phyloP scores from a whole-genome alignment of 2,329 filamentous ascomycete genomes.

The Pseudogymnoascus sp. region DNA sequence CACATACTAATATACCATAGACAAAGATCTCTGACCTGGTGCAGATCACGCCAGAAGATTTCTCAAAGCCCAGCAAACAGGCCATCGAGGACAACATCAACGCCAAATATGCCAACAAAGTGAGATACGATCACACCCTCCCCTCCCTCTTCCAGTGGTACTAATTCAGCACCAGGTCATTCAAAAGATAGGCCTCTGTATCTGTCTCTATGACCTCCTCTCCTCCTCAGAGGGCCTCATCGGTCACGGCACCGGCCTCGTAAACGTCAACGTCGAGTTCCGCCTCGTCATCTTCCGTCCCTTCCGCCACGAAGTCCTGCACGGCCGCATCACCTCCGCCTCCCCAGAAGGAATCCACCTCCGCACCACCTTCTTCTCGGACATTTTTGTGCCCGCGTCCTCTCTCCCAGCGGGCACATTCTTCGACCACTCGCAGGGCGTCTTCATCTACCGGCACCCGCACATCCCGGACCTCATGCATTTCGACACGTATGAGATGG shows the following conservation, averaged over 20 bases:
- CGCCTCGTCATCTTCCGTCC: constrained; percentile 89
- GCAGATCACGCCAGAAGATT: constrained; percentile 82
- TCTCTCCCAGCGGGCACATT: constrained; percentile 67
- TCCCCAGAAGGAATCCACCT: constrained; percentile 67
- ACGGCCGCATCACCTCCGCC: constrained; percentile 72
- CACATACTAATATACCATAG: constrained; percentile 37
- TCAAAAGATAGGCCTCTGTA: constrained; percentile 86
- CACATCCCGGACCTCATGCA: constrained; percentile 63
- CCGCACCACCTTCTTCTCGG: constrained; percentile 85
- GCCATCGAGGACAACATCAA: constrained; percentile 97
- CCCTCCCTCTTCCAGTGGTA: not conserved
- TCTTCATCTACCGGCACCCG: constrained; percentile 11
- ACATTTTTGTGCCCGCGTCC: constrained; percentile 71
- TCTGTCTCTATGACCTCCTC: constrained; percentile 85
- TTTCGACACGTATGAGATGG: constrained; percentile 84
- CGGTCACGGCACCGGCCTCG: constrained; percentile 81
- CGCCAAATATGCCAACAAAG: constrained; percentile 90
- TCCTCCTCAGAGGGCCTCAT: constrained; percentile 89
- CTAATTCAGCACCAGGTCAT: constrained; percentile 50
- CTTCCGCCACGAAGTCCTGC: constrained; percentile 87
- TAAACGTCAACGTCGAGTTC: constrained; percentile 96
- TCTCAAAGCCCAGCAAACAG: constrained; percentile 70
- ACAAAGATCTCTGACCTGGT: constrained; percentile 92
- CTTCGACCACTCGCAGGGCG: constrained; percentile 50
- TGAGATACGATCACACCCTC: constrained; percentile 26